These are phyloP conservation scores for Rosa chinensis DNA, from an alignment of 306 rosid genomes.

Conservation along the genomic window DNA sequence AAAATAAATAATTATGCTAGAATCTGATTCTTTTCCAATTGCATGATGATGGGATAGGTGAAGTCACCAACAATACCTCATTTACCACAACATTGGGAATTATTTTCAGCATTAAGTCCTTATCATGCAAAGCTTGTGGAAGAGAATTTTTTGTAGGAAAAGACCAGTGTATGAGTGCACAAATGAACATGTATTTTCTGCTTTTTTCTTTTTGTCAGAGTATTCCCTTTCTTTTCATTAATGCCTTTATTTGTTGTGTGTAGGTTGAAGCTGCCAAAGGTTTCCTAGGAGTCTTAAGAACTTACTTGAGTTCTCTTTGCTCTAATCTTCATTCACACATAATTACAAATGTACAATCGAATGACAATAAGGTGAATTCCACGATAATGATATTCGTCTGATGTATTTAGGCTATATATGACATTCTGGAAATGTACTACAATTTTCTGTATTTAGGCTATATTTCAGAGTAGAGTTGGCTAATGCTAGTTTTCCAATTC, in stretches of 20 bases:
- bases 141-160: slow-evolving; percentile 85
- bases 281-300: slow-evolving; percentile 68
- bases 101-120: slow-evolving; percentile 69
- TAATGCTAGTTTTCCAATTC: not conserved
- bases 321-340: slow-evolving; percentile 83
- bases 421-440: not conserved
- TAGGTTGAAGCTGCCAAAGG: slow-evolving; percentile 89
- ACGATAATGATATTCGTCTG: not conserved
- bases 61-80: slow-evolving; percentile 80
- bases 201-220: not conserved
- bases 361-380: slow-evolving; percentile 83
- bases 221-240: slow-evolving; percentile 6
- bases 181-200: slow-evolving; percentile 70
- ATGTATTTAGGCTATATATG: not conserved
- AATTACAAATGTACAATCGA: slow-evolving; percentile 95
- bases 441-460: not conserved
- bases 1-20: not conserved
- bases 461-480: not conserved
- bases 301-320: slow-evolving; percentile 93
- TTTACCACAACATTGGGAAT: slow-evolving; percentile 73
- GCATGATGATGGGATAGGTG: slow-evolving; percentile 51
- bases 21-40: slow-evolving; percentile 30
- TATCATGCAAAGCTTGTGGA: slow-evolving; percentile 88
- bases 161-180: slow-evolving; percentile 87
- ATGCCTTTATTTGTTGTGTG: not conserved